phyloP scores from a whole-genome alignment of 1,284 basidiomycete species.

The Ustilago bromivora region DNA sequence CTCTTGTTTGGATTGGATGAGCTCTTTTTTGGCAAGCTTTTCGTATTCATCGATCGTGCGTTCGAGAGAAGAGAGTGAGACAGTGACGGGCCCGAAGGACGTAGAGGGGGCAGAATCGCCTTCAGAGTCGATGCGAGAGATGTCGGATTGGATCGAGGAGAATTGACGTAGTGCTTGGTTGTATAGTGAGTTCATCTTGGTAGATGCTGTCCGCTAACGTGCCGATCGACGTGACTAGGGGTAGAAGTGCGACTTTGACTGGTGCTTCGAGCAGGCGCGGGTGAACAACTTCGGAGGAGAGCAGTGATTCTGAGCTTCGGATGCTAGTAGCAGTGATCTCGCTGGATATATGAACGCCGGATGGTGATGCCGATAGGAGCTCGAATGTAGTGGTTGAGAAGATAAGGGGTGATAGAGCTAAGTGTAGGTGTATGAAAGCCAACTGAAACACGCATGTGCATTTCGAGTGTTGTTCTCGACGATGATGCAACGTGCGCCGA shows the following conservation, averaged over 20 bases:
- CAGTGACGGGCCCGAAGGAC: conserved; percentile 57
- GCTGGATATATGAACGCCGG: too few relatives aligned
- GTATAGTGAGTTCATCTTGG: conserved; percentile 67
- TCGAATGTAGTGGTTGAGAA: too few relatives aligned
- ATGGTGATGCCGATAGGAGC: too few relatives aligned
- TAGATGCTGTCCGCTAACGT: background rate
- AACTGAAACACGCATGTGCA: conserved; percentile 5
- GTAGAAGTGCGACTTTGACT: too few relatives aligned
- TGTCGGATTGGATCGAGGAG: conserved; percentile 65
- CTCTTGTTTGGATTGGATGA: conserved; percentile 66
- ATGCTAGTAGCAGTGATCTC: too few relatives aligned
- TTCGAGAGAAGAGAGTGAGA: conserved; percentile 60
- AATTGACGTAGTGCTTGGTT: conserved; percentile 67
- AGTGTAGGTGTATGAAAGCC: background rate
- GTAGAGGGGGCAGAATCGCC: conserved; percentile 28
- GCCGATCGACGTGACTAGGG: too few relatives aligned
- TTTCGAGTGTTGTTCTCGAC: conserved; percentile 16
- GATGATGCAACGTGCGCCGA: conserved; percentile 21
- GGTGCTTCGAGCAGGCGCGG: too few relatives aligned
- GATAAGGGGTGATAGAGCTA: background rate
- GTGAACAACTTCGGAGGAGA: too few relatives aligned
- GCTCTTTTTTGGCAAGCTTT: conserved; percentile 64
- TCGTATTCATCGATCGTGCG: conserved; percentile 69
- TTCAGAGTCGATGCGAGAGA: conserved; percentile 56
- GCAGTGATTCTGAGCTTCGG: too few relatives aligned